These are phyloP conservation scores for Candida tunisiensis DNA, from an alignment of 1,139 yeast species.

Conservation along the genomic window DNA sequence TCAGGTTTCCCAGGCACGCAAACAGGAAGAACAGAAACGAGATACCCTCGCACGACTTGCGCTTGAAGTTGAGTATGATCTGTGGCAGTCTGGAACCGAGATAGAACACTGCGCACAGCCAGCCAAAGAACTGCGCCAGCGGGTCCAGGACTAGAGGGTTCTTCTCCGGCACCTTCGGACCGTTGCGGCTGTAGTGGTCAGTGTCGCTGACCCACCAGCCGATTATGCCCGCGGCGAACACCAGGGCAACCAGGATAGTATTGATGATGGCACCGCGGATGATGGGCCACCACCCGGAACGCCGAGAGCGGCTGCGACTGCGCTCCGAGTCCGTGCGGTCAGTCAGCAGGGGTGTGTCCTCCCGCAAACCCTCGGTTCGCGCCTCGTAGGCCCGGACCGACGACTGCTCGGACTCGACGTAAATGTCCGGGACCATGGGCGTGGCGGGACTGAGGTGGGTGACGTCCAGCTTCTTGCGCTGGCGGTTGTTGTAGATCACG, in stretches of 20 bases:
- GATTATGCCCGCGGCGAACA: constrained; percentile 58
- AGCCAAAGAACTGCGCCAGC: constrained; percentile 78
- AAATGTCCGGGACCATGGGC: constrained; percentile 29
- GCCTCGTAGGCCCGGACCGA: constrained; percentile 3
- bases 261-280: constrained; percentile 28
- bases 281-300: too few species aligned
- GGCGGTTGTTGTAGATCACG: constrained; percentile 40
- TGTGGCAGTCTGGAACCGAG: constrained; percentile 86
- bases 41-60: constrained; percentile 88
- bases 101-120: constrained; percentile 76
- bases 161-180: constrained; percentile 17
- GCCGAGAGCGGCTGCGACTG: too few species aligned
- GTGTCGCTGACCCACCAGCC: constrained; percentile 52
- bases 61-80: constrained; percentile 58
- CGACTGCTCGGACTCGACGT: constrained; percentile 11
- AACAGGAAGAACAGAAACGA: constrained; percentile 81
- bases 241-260: constrained; percentile 46
- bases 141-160: constrained; percentile 38
- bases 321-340: too few species aligned
- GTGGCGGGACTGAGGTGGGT: constrained; percentile 83
- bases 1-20: constrained; percentile 84
- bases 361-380: constrained; percentile 1
- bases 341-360: neutral
- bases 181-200: too few species aligned
- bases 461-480: constrained; percentile 44